A percentile compares a stretch with the other conserved stretches of the same genome.
These are phyloP conservation scores for Saccharum officinarum DNA, from an alignment of 176 grass and related monocot genomes.

Conservation along the genomic window DNA sequence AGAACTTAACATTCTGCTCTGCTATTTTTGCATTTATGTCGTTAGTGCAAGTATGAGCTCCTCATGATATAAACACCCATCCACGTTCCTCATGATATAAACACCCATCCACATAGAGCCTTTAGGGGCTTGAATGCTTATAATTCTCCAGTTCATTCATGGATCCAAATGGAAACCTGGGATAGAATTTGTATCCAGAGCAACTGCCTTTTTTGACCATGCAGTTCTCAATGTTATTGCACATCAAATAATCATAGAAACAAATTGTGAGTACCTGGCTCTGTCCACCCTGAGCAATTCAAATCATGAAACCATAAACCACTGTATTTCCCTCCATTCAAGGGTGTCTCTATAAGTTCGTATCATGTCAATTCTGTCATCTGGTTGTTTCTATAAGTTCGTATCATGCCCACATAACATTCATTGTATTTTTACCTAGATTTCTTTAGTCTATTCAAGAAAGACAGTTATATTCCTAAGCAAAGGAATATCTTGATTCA, in stretches of 20 bases:
- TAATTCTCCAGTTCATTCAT: constrained; percentile 16
- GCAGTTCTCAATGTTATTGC: background rate
- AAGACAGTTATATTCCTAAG: constrained; percentile 15
- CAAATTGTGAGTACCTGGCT: background rate
- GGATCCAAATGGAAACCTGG: background rate
- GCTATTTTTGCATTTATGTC: constrained; percentile 8
- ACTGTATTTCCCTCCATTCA: background rate
- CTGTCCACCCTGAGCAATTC: background rate
- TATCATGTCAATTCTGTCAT: background rate
- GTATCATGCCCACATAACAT: constrained; percentile 19
- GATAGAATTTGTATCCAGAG: constrained; percentile 8
- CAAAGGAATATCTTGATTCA: constrained; percentile 19
- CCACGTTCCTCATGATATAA: background rate
- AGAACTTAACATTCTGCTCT: background rate
- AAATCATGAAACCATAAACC: background rate
- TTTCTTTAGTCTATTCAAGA: constrained; percentile 16
- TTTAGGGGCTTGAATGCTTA: constrained; percentile 6
- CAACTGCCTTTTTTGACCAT: constrained; percentile 14
- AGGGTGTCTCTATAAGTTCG: background rate
- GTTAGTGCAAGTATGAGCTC: background rate
- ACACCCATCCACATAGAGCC: background rate
- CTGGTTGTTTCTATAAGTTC: background rate
- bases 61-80: background rate
- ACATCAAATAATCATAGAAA: constrained; percentile 21
- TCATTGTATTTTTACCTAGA: background rate